Base-by-base conservation (phyloP, 2,329 filamentous ascomycete species). In the Macrophomina tecta region DNA sequence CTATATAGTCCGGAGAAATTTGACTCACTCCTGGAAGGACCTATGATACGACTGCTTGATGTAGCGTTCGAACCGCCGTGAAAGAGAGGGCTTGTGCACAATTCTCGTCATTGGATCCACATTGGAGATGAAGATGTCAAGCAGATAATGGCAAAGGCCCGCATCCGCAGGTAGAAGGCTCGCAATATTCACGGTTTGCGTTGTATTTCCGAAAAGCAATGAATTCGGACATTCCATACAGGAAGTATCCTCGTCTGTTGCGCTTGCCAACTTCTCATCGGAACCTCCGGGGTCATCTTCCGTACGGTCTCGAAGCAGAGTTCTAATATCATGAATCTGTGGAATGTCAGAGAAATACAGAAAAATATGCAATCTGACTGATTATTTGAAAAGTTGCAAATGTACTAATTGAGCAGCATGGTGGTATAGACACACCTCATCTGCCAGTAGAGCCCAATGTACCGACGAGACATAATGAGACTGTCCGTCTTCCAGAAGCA, bases 291-390 rank as follows among this genome's bases (percentile, higher is more conserved):
- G n/a, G 18, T 67, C 65, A 40, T 67, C 34, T 4, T 58, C 58
- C 5, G 65, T 40, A 34, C 49, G 32, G n/a, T 67, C 65, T 7
- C 75, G 74, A 14, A 79, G 68, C 8, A 79, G 68, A 7, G 76
- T 76, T 66, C 78, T 79, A 64, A 79, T 79, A 62, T 79, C 77
- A 71, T 78, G 76, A 8, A 79, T 77, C 77, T 78, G 34, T 5
- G 42, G 16, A 14, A 5, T 5, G 16, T 45, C 16, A 45, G 42
- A 38, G 1, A 12, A 38, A 38, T 38, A 8, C 36, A 38, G 7
- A 38, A 8, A 3, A 8, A 38, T 8, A 12, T 38, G 6, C 36
- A 7, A 38, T 38, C 11, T 38, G 36, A 38, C 11, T 8, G 36
- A 12, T 38, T 40, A 12, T 7, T 30, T 7, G 16, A 56, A 3